These are phyloP conservation scores for Phlegmacium glaucopus DNA, from an alignment of 768 basidiomycete genomes.

Conservation along the genomic window DNA sequence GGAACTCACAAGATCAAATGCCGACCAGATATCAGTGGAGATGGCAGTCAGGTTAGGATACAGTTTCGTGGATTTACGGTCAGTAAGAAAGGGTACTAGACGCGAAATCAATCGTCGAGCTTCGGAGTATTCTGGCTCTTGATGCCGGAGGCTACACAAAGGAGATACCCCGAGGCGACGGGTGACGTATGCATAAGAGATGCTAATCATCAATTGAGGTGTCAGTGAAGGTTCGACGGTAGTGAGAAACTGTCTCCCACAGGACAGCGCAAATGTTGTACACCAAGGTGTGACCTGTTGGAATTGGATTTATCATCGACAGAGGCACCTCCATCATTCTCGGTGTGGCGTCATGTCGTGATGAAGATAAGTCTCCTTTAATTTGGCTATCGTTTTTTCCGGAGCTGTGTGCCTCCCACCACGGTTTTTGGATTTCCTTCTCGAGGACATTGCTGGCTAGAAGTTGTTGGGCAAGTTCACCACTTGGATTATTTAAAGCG, in stretches of 20 bases:
- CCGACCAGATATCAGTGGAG: conserved; percentile 66
- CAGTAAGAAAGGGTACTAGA: conserved; percentile 62
- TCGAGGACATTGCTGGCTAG: conserved; percentile 55
- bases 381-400: neutral
- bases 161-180: conserved; percentile 61
- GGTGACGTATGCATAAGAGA: conserved; percentile 66
- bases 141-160: conserved; percentile 39
- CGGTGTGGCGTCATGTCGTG: conserved; percentile 41
- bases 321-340: conserved; percentile 43
- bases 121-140: conserved; percentile 42
- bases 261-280: conserved; percentile 69
- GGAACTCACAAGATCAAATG: conserved; percentile 50
- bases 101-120: conserved; percentile 45
- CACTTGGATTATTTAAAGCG: conserved; percentile 56
- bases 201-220: conserved; percentile 36
- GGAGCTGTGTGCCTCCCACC: conserved; percentile 57
- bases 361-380: no score
- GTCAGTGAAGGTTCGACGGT: neutral
- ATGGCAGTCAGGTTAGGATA: conserved; percentile 48
- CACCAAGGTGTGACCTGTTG: conserved; percentile 41
- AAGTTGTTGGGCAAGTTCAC: conserved; percentile 57
- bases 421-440: conserved; percentile 51
- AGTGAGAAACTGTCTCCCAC: conserved; percentile 40
- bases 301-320: conserved; percentile 37
- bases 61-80: conserved; percentile 54